phyloP scores from a whole-genome alignment of 1,284 basidiomycete genomes.

The Cutaneotrichosporon cutaneum region DNA sequence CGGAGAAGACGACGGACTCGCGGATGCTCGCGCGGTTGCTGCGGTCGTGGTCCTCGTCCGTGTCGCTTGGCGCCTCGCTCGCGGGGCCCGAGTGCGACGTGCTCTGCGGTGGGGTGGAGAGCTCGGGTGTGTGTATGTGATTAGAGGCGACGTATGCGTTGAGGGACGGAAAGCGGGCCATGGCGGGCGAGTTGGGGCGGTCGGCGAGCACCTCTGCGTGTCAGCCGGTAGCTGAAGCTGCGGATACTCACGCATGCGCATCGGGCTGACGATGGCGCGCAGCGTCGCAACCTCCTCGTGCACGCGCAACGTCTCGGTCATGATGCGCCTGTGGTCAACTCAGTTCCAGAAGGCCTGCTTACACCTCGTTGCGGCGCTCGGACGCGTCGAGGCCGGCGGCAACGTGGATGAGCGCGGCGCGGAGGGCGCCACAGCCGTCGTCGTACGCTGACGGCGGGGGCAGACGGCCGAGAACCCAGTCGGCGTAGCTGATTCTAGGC shows the following conservation, averaged over 20 bases:
- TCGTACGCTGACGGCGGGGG: slow-evolving; percentile 3
- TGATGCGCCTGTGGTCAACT: slow-evolving; percentile 41
- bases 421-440: slow-evolving; percentile 20
- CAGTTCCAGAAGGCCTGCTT: slow-evolving; percentile 9
- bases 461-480: slow-evolving; percentile 15
- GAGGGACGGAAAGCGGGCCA: slow-evolving; percentile 8
- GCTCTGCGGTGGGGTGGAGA: slow-evolving; percentile 14
- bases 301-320: slow-evolving; percentile 68
- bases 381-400: slow-evolving; percentile 38
- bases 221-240: neutral
- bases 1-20: slow-evolving; percentile 30
- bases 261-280: slow-evolving; percentile 68
- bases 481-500: slow-evolving; percentile 10
- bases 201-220: slow-evolving; percentile 17
- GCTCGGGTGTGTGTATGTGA: neutral
- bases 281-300: slow-evolving; percentile 73
- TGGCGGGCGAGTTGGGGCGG: slow-evolving; percentile 15
- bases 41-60: slow-evolving; percentile 7
- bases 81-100: slow-evolving; percentile 8
- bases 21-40: slow-evolving; percentile 19
- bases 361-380: slow-evolving; percentile 43
- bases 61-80: slow-evolving; percentile 9
- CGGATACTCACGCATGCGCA: slow-evolving; percentile 62
- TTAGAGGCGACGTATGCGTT: neutral
- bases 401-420: slow-evolving; percentile 32